Conservation (phyloP, 352 stramenopile species). For the Phytophthora vignae region DNA sequence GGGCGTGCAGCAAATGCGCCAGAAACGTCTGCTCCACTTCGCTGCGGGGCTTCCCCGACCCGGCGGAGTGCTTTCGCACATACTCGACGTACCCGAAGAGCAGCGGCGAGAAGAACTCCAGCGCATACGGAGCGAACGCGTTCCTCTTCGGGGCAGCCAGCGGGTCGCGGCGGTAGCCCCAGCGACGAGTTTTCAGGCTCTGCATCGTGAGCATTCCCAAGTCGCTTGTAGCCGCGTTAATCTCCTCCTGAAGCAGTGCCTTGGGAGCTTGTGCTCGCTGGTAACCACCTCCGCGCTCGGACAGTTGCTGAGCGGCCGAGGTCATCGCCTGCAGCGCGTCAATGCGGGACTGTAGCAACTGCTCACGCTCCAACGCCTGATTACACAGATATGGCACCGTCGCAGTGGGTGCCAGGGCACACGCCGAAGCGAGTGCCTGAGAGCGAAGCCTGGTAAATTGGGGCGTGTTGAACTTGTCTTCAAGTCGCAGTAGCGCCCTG, state of each 20-base stretch:
- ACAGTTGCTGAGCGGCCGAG: constrained; percentile 68
- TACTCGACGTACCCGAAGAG: constrained; percentile 80
- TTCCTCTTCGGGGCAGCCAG: constrained; percentile 61
- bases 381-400: constrained; percentile 64
- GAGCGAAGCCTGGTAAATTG: constrained; percentile 60
- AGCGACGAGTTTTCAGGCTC: constrained; percentile 70
- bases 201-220: constrained; percentile 56
- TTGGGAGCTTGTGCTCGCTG: constrained; percentile 33
- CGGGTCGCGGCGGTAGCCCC: constrained; percentile 71
- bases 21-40: constrained; percentile 79
- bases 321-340: constrained; percentile 70
- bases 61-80: constrained; percentile 40
- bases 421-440: constrained; percentile 58
- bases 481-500: constrained; percentile 64
- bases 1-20: constrained; percentile 71
- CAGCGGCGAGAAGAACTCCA: constrained; percentile 80
- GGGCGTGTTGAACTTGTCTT: constrained; percentile 76
- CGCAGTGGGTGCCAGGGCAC: constrained; percentile 50
- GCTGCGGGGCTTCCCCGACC: constrained; percentile 33
- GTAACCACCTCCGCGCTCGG: constrained; percentile 47
- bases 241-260: constrained; percentile 51
- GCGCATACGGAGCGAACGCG: constrained; percentile 63
- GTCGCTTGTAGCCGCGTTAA: constrained; percentile 19
- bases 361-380: constrained; percentile 76
- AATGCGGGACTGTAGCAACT: constrained; percentile 77